These are phyloP conservation scores for Cucumis cinereus DNA, from an alignment of 306 rosid genomes.

Conservation along the genomic window DNA sequence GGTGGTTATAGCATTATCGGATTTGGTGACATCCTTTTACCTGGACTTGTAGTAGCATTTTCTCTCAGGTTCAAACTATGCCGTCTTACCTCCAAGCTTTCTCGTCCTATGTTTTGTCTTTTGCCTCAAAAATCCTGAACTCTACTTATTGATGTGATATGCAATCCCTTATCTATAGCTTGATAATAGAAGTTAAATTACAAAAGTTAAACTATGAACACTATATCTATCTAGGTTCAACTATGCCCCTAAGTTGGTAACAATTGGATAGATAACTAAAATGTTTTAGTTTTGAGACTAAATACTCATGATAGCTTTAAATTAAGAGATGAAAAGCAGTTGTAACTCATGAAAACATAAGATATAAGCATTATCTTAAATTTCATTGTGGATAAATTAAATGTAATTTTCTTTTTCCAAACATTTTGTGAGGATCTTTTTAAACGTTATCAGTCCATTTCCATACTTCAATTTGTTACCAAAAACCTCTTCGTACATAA, in stretches of 20 bases:
- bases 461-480: background rate
- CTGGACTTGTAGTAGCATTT: conserved; percentile 83
- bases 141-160: background rate
- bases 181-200: background rate
- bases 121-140: background rate
- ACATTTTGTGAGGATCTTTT: background rate
- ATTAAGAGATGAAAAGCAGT: background rate
- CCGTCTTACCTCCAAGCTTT: background rate
- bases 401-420: background rate
- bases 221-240: background rate
- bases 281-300: too few species aligned
- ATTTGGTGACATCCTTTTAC: conserved; percentile 91
- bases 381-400: background rate
- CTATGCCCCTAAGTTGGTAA: too few species aligned
- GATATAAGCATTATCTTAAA: background rate
- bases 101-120: background rate
- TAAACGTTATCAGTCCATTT: background rate
- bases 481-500: background rate
- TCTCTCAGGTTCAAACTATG: conserved; percentile 58
- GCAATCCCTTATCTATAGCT: background rate
- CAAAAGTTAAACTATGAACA: background rate
- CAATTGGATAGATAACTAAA: background rate
- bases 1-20: conserved; percentile 97
- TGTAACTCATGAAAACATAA: background rate
- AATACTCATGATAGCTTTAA: too few species aligned